Conservation (phyloP, 352 stramenopile species). For the Phytophthora chlamydospora region DNA sequence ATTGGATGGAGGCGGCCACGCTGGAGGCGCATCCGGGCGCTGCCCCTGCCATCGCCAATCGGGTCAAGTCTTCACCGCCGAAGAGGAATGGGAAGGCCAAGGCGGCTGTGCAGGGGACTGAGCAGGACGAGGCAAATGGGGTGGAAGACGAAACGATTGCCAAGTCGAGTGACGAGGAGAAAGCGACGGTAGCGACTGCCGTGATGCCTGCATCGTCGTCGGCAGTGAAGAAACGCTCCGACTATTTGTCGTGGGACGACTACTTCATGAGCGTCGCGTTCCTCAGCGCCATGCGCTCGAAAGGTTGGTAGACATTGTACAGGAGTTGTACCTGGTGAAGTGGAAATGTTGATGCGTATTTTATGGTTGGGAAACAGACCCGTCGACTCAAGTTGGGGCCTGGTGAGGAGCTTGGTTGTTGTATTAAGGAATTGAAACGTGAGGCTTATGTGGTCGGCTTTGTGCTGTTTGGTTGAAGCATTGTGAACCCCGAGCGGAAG, state of each 20-base stretch:
- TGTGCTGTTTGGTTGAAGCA: conserved; percentile 45
- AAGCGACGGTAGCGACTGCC: not conserved
- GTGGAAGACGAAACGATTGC: conserved; percentile 2
- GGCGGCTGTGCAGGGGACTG: not conserved
- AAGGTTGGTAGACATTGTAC: conserved; percentile 66
- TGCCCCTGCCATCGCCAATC: conserved; percentile 23
- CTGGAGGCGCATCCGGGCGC: conserved; percentile 31
- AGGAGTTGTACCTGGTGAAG: conserved; percentile 1
- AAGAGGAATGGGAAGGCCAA: conserved; percentile 24
- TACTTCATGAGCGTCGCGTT: conserved; percentile 99
- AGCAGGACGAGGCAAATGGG: conserved; percentile 1
- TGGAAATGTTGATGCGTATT: conserved; percentile 4
- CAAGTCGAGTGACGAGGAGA: conserved; percentile 8
- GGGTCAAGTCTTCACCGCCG: conserved; percentile 8
- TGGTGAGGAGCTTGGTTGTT: conserved; percentile 60
- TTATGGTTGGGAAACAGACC: conserved; percentile 64
- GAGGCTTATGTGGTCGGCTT: not conserved
- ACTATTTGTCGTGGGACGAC: conserved; percentile 98
- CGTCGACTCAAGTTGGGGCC: conserved; percentile 97
- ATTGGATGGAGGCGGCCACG: conserved; percentile 48
- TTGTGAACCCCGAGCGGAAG: conserved; percentile 95
- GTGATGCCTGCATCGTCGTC: conserved; percentile 2
- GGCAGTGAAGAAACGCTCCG: conserved; percentile 61
- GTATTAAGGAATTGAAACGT: too few species aligned
- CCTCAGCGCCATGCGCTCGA: conserved; percentile 98